These are phyloP conservation scores for Pseudoturritis turrita DNA, from an alignment of 345 rosid genomes.

Conservation along the genomic window DNA sequence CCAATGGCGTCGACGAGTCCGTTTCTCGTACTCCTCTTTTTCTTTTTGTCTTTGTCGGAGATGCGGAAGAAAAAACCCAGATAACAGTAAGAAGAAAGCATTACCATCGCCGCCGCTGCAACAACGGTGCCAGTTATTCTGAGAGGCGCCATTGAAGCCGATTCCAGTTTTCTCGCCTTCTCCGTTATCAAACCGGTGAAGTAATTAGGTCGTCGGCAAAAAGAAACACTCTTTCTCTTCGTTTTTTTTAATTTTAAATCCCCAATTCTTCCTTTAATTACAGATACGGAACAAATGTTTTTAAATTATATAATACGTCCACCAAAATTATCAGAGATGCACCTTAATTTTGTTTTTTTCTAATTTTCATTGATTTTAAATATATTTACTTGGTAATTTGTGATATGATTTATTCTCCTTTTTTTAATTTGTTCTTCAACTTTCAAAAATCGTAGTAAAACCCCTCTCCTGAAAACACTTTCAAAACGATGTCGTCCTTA, in stretches of 20 bases:
- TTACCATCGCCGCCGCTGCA: slow-evolving; percentile 39
- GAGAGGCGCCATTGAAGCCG: slow-evolving; percentile 52
- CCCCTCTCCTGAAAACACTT: too few species aligned
- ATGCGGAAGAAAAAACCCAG: slow-evolving; percentile 22
- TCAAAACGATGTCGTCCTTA: slow-evolving; percentile 34
- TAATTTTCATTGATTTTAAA: too few species aligned
- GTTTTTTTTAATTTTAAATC: not conserved
- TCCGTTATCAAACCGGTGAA: slow-evolving; percentile 10
- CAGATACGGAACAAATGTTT: not conserved
- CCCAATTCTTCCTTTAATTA: not conserved
- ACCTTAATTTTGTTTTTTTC: too few species aligned
- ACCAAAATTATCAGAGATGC: too few species aligned
- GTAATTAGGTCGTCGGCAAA: slow-evolving; percentile 4
- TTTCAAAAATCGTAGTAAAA: too few species aligned
- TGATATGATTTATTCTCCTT: too few species aligned
- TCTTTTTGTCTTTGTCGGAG: slow-evolving; percentile 37
- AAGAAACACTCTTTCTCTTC: not conserved
- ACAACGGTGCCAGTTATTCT: slow-evolving; percentile 40
- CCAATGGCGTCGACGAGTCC: slow-evolving; percentile 78
- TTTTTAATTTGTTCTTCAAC: too few species aligned
- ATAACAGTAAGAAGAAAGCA: slow-evolving; percentile 45
- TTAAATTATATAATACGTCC: not conserved
- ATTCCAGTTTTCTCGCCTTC: not conserved
- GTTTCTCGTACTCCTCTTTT: slow-evolving; percentile 29
- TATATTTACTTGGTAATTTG: too few species aligned